These are phyloP conservation scores for Eimeria necatrix DNA, from an alignment of 169 alveolate species.

Conservation along the genomic window DNA sequence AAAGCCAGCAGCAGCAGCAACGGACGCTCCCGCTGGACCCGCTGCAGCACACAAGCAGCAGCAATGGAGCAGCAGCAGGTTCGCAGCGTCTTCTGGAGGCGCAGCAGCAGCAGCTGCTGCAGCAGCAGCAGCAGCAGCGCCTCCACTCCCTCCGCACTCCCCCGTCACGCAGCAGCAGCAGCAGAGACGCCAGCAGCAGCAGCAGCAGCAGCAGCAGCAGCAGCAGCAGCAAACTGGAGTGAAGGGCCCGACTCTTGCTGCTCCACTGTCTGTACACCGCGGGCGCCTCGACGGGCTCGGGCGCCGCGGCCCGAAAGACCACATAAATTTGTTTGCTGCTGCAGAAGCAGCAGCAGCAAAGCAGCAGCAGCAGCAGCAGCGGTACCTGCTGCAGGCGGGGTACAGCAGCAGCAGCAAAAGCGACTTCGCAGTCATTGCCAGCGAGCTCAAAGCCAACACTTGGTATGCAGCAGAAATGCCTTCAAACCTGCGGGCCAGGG, in stretches of 20 bases:
- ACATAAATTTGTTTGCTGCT: conserved; percentile 64
- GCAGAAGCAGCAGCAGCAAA: conserved; percentile 81
- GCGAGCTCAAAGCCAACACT: background rate
- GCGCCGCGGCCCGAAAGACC: background rate
- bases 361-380: conserved; percentile 81
- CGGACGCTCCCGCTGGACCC: no score
- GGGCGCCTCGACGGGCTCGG: background rate
- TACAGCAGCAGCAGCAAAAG: background rate
- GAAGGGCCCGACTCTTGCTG: background rate
- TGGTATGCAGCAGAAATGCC: conserved; percentile 5
- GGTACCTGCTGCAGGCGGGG: conserved; percentile 68
- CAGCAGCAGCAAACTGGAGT: no score
- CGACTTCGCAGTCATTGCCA: conserved; percentile 71
- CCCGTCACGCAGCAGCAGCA: no score
- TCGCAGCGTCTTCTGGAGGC: no score
- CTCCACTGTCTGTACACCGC: background rate
- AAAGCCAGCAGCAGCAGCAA: no score
- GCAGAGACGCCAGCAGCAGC: no score
- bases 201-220: no score
- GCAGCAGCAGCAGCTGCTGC: no score
- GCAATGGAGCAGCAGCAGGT: no score
- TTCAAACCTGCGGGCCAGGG: conserved; percentile 3
- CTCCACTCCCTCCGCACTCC: no score
- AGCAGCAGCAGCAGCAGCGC: no score
- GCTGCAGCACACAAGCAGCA: no score